These are phyloP conservation scores for Syncephalastrum sp. DNA, from an alignment of 371 early-diverging fungal species.

Conservation along the genomic window DNA sequence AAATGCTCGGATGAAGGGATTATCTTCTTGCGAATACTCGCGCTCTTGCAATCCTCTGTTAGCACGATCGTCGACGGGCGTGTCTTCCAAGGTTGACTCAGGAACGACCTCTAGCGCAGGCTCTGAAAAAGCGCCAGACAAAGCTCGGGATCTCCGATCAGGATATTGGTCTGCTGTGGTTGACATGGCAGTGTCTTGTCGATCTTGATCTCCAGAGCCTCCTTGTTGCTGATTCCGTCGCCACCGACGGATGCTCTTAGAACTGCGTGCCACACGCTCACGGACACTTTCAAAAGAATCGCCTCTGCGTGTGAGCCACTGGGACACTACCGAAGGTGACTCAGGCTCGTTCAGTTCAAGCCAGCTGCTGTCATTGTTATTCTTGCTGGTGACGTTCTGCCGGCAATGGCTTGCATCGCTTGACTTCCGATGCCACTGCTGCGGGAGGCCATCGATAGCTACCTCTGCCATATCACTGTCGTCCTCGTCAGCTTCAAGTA, in stretches of 20 bases:
- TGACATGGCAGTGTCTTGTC: not conserved
- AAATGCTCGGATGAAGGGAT: too few relatives aligned
- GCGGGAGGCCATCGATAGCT: too few relatives aligned
- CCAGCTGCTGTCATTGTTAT: conserved; percentile 13
- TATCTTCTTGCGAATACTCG: too few relatives aligned
- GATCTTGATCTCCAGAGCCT: conserved; percentile 2
- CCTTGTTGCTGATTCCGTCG: conserved; percentile 18
- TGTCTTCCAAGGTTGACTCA: conserved; percentile 4
- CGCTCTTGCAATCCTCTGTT: too few relatives aligned
- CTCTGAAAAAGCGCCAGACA: conserved; percentile 4
- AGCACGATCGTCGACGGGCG: too few relatives aligned
- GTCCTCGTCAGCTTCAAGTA: conserved; percentile 15
- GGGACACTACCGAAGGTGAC: conserved; percentile 15
- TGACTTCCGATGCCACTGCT: too few relatives aligned
- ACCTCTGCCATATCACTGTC: not conserved
- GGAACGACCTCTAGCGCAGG: conserved; percentile 8
- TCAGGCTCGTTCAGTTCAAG: conserved; percentile 17
- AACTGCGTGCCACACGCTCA: conserved; percentile 15
- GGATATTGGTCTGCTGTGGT: not conserved
- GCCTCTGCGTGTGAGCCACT: conserved; percentile 18
- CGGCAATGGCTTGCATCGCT: too few relatives aligned
- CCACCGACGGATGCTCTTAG: conserved; percentile 24
- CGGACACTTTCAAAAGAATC: conserved; percentile 22
- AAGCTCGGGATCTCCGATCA: conserved; percentile 4
- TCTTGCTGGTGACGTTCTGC: not conserved